Evolutionary conservation across 2,329 filamentous ascomycete species (phyloP), one percentile per base, ranked within the genome.

Genomic region (Aspergillus quadricinctus): DNA sequence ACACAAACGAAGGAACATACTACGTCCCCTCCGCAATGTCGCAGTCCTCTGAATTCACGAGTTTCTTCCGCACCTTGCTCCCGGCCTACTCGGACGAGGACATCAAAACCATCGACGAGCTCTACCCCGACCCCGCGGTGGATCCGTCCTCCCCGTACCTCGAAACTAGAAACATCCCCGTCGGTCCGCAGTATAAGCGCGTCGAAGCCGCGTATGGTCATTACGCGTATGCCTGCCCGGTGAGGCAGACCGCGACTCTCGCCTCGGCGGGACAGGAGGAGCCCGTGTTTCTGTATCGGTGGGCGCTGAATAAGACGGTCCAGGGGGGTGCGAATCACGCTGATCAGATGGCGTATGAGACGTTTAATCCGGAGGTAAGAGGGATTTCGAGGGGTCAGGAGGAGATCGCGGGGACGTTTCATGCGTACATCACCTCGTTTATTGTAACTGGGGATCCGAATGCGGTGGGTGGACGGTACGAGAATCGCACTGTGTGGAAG

Each of bases 1-100:
- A 86, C 70, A 82, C 83, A 41, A 85, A 90, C 64, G 88, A 91
- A 69, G 88, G 87, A 17, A 80, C 84, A 0, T 69, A 78, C 40
- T 90, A 90, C 66, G 81, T 89, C 0, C 81, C 85, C 0, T 69
- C 75, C 14, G 63, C 69, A 6, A 76, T 81, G 53, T 72, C 77
- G 14, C 76, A 75, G 2, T 73, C 80, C 10, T 72, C 69, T 0
- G 78, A 85, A 10, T 87, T 89, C 67, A 77, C 76, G 3, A 57
- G 69, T 2, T 89, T 90, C 70, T 89, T 89, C 76, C 68, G 72
- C 0, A 75, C 72, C 0, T 79, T 91, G 9, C 79, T 90, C 11
- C 87, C 87, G 0, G 74, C 77, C 2, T 73, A 89, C 14, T 75
- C 76, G 3, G 58, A 70, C 0, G 64, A 72, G 1, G 86, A 88